Conservation (phyloP, 169 alveolate species). For the Cryptosporidium bovis region DNA sequence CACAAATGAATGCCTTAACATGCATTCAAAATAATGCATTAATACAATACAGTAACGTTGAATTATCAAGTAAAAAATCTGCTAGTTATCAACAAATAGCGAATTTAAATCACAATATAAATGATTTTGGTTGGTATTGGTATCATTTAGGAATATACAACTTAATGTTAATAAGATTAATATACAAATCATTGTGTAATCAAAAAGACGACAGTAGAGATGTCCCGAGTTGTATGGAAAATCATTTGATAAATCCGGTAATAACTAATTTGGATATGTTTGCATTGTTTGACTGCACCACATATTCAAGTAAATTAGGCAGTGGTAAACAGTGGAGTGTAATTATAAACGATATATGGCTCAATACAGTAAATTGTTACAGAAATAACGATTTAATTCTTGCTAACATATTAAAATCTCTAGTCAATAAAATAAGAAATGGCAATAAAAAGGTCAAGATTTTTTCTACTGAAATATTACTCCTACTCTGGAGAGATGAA, state of each 20-base stretch:
- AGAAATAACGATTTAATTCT: conserved; percentile 39
- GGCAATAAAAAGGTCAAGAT: conserved; percentile 20
- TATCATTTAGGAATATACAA: conserved; percentile 59
- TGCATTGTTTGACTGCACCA: conserved; percentile 42
- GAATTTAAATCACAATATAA: not conserved
- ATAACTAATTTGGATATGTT: conserved; percentile 66
- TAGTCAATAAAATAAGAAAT: conserved; percentile 18
- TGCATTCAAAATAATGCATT: conserved; percentile 51
- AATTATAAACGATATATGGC: conserved; percentile 29
- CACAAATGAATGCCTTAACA: conserved; percentile 56
- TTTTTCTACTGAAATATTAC: conserved; percentile 30
- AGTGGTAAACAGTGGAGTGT: conserved; percentile 66
- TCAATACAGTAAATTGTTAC: conserved; percentile 9
- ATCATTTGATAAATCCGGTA: conserved; percentile 49
- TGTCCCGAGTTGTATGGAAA: conserved; percentile 42
- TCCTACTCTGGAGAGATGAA: conserved; percentile 49
- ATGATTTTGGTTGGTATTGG: conserved; percentile 72
- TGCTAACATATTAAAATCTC: conserved; percentile 15
- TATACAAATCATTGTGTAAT: conserved; percentile 6
- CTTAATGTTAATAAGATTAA: conserved; percentile 17
- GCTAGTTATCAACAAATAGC: conserved; percentile 19
- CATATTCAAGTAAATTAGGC: not conserved
- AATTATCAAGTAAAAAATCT: not conserved
- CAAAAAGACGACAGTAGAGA: conserved; percentile 26
- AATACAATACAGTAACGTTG: conserved; percentile 17